These are phyloP conservation scores for Angophora floribunda DNA, from an alignment of 345 rosid genomes.

Conservation along the genomic window DNA sequence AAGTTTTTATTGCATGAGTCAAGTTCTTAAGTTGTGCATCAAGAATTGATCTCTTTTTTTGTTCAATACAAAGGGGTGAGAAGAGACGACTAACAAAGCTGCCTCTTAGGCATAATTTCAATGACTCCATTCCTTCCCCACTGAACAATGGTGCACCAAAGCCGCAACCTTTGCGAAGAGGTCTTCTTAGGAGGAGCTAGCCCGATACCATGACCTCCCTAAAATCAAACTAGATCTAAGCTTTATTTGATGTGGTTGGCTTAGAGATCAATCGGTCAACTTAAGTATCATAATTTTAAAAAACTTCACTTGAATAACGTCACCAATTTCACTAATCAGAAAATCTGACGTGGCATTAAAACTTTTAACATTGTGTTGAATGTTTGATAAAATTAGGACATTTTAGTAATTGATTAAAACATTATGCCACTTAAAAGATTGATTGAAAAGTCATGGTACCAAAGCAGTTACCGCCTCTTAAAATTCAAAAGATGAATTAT, in stretches of 20 bases:
- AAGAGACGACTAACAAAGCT: no score
- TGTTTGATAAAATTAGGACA: neutral
- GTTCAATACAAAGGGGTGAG: neutral
- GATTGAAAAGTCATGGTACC: neutral
- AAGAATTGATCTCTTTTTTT: neutral
- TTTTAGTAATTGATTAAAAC: neutral
- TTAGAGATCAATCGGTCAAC: neutral
- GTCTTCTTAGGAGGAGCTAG: neutral
- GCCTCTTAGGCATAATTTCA: no score
- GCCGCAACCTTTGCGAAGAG: neutral
- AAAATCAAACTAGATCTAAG: neutral
- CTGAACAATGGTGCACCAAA: no score
- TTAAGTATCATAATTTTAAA: neutral
- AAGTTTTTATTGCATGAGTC: neutral
- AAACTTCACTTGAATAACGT: neutral
- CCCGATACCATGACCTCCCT: neutral
- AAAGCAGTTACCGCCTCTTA: rapidly evolving
- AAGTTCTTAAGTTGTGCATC: neutral
- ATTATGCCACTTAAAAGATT: neutral
- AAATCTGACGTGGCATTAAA: neutral
- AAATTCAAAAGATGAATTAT: neutral
- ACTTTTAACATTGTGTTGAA: neutral
- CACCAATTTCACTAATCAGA: neutral
- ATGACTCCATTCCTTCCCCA: no score
- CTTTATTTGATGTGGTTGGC: neutral